Evolutionary conservation across 768 basidiomycete genomes (phyloP), one percentile per base, ranked within the genome.

Genomic region (Pulveroboletus sp.): DNA sequence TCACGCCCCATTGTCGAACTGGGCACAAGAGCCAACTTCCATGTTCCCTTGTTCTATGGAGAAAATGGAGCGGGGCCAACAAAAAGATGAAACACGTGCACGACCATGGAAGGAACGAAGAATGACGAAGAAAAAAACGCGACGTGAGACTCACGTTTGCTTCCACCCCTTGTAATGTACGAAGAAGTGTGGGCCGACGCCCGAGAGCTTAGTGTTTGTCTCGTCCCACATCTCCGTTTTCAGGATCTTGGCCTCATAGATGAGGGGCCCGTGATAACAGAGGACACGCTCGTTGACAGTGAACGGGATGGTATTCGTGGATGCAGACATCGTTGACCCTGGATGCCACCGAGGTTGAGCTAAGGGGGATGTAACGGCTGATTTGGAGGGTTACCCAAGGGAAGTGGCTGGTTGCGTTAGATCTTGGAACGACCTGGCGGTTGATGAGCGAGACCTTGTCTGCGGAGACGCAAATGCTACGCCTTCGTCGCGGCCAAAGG

Each of bases 91-190:
- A 17, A 48, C 16, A 5, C 11, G 19, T 17, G 17, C 24, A 27
- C 11, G n/a, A n/a, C n/a, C n/a, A n/a, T n/a, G n/a, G 17, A 37
- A 39, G 39, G 26, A 9, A 37, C 22, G n/a, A 46, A 37, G n/a
- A 24, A 1, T 29, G 37, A 47, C 30, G 51, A 12, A 31, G 24
- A 16, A 43, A n/a, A 30, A 44, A 34, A 40, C 2, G 27, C 12
- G 30, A 37, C 13, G 36, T 27, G 22, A 10, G 19, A 73, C 81
- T 57, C 64, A 94, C 92, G 91, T 94, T 68, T 92, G 89, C 67
- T 97, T 99, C 96, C 96, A 99, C 9, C 96, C 96, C 69, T 97
- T 96, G 77, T 99, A 99, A 68, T 99, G 96, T 32, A 99, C 94
- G 53, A 89, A 85, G 70, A 91, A 97, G 60, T 95, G 91, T 4